Base-by-base conservation (phyloP, 2,329 filamentous ascomycete genomes). In the Trichoderma endophyticum region DNA sequence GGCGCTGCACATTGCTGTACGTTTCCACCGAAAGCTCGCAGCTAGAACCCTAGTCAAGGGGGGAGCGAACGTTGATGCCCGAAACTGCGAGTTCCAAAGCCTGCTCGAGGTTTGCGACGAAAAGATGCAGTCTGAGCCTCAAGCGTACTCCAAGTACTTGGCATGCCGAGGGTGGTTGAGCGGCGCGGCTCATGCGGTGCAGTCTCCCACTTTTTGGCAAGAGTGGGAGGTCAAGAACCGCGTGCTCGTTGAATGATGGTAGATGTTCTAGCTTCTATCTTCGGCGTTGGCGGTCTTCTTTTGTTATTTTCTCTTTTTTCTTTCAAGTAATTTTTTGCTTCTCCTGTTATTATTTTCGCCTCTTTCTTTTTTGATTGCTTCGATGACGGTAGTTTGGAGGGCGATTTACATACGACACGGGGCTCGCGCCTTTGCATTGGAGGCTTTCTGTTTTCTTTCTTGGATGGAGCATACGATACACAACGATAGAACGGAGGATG, bases 11-110 rank as follows among this genome's bases (percentile, higher is more conserved):
- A 76, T 89, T 9, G 87, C 87, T 0, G 86, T 86, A 2, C 82
- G 86, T 3, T 81, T 84, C 24, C 87, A 87, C 0, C 83, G 85
- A 67, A 88, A 88, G 78, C 81, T 86, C 3, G 87, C 87, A 1
- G 78, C 86, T 32, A 82, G 82, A 14, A 82, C 83, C 8, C 80
- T 89, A 12, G 79, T 85, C 14, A 80, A 83, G n/a, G 75, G 80
- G 6, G 84, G 84, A 0, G 86, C 86, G 12, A 86, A 84, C 34
- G 83, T 87, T 1, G 80, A 85, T 36, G 84, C 79, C 8, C 80
- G 85, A 2, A 85, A 88, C 67, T 80, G 79, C 0, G 79, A 80
- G 1, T 84, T 85, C 0, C 73, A 83, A 3, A 83, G 85, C 54
- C 77, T 87, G 8, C 77, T 88, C 1, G 83, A 84, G 7, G 80